Base-by-base conservation (phyloP, 345 rosid species). In the Cardiospermum halicacabum region DNA sequence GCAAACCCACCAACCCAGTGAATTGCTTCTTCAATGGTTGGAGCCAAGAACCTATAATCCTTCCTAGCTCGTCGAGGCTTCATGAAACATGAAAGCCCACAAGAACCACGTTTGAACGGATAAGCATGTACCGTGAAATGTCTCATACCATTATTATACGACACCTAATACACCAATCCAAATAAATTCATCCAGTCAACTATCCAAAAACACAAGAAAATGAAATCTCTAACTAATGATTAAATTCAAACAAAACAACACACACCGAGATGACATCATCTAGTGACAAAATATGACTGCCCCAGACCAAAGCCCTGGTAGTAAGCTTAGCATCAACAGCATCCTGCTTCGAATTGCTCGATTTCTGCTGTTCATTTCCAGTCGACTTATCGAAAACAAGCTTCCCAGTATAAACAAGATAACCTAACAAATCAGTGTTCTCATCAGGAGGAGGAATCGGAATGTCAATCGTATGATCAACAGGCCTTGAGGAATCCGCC, bases 1-100 rank as follows among this genome's bases (percentile, higher is more conserved):
- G 89, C 99, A 77, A 94, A 94, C 58, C 87, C 89, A 67, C 97
- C 99, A 47, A 94, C 99, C 99, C 97, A 94, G 56, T 87, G 92
- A 75, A 91, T 82, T 43, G 97, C 97, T 72, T 89, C 99, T 72
- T 91, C 93, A 30, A 74, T 80, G 45, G 74, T 85, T 56, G 93
- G 74, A 55, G 97, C 86, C 62, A 91, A 42, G 71, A 94, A 91
- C 54, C 91, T 85, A 68, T 85, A 85, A 76, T 94, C 96, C 69
- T 83, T 87, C 58, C 83, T 87, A 70, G 76, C 84, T 83, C 97
- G 84, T 71, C 78, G 81, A 10, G 89, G 93, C 70, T 89, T 89
- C 43, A 83, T 60, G 62, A 94, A 89, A 82, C 89, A 81, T 13
- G 96, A 84, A 43, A 92, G 72, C 74, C 85, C 88, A 77, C 81